Conservation (phyloP, 78 protist species). For the Dictyostelium purpureum region DNA sequence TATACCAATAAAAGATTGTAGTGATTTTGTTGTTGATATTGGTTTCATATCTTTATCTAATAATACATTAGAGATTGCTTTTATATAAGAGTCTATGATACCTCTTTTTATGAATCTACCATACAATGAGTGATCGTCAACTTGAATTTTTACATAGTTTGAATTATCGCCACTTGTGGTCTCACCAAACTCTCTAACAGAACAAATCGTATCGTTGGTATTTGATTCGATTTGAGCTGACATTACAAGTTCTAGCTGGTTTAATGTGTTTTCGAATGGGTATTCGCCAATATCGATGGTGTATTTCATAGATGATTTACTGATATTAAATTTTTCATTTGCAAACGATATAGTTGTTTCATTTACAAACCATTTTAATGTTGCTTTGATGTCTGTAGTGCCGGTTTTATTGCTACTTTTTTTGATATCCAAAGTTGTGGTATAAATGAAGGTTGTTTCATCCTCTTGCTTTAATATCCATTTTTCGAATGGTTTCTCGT, state of each 20-base stretch:
- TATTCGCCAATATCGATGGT: background rate
- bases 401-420: background rate
- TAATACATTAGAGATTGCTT: background rate
- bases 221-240: background rate
- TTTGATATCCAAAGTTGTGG: background rate
- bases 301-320: conserved; percentile 5
- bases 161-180: background rate
- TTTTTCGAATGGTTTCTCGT: background rate
- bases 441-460: background rate
- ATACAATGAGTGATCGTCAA: background rate
- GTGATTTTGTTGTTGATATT: background rate
- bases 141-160: background rate
- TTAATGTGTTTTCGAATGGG: background rate
- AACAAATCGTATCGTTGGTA: background rate
- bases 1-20: background rate
- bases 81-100: background rate
- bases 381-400: background rate
- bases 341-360: background rate
- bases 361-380: background rate
- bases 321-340: background rate
- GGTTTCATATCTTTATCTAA: background rate
- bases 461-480: background rate
- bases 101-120: conserved; percentile 1
- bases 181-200: background rate
- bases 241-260: conserved; percentile 12